Conservation (phyloP, 1,139 yeast genomes). For the Blastobotrys proliferans region DNA sequence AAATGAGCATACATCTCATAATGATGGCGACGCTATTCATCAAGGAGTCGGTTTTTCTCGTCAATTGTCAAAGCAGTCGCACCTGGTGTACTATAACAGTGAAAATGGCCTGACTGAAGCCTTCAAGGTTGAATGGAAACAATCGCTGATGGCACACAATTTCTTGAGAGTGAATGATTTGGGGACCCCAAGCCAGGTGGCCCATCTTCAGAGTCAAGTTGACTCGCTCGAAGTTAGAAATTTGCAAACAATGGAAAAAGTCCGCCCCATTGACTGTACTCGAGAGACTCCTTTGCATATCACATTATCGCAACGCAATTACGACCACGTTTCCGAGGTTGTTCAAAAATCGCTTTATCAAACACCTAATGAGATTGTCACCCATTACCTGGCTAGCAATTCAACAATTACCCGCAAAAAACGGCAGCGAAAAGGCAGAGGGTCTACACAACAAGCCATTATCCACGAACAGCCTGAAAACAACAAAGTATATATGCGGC, state of each 20-base stretch:
- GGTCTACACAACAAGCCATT: constrained; percentile 6
- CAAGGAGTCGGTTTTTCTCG: constrained; percentile 6
- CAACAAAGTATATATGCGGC: constrained; percentile 3
- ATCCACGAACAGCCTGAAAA: constrained; percentile 5
- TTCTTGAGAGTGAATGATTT: constrained; percentile 6
- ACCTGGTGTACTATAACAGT: constrained; percentile 4
- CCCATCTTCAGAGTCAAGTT: constrained; percentile 7
- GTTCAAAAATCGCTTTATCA: neutral
- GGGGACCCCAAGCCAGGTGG: constrained; percentile 5
- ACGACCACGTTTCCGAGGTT: neutral
- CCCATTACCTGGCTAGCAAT: constrained; percentile 5
- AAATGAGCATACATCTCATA: constrained; percentile 5
- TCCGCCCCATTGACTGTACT: constrained; percentile 4
- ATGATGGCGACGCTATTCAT: constrained; percentile 3
- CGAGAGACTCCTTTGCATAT: constrained; percentile 8
- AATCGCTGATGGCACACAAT: constrained; percentile 1
- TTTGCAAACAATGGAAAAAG: neutral
- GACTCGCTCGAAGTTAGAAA: constrained; percentile 2
- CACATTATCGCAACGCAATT: neutral
- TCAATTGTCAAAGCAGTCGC: constrained; percentile 4
- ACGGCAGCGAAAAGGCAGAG: neutral
- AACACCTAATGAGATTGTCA: neutral
- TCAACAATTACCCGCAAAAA: constrained; percentile 2
- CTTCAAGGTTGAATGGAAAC: constrained; percentile 3
- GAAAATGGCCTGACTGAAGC: constrained; percentile 6